Evolutionary conservation across 2,329 filamentous ascomycete species (phyloP).

Genomic region (Alternaria conjuncta): DNA sequence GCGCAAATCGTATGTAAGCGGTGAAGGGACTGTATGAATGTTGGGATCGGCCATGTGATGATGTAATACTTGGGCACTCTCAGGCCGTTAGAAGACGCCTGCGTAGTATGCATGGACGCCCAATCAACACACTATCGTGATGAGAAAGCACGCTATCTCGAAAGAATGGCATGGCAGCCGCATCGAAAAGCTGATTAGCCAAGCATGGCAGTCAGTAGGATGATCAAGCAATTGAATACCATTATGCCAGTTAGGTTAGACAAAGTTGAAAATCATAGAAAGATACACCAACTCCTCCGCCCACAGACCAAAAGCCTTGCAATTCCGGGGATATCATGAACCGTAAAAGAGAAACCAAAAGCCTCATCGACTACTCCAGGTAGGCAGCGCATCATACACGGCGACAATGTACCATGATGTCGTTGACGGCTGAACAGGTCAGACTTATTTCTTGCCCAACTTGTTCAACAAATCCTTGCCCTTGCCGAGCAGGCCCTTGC

Average conservation of each 20-base stretch:
- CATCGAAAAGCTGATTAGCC: background rate
- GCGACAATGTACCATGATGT: background rate
- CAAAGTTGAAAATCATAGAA: background rate
- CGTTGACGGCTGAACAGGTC: background rate
- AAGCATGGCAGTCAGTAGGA: background rate
- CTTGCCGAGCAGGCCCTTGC: constrained; percentile 56
- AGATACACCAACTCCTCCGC: constrained; percentile 11
- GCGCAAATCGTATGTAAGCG: background rate
- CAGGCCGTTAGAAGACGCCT: background rate
- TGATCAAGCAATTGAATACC: background rate
- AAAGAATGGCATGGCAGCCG: background rate
- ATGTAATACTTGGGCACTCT: background rate
- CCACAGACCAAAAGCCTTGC: constrained; percentile 4
- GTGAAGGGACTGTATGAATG: background rate
- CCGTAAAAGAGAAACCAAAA: constrained; percentile 8
- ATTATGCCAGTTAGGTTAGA: background rate
- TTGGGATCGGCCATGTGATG: background rate
- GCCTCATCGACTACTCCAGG: background rate
- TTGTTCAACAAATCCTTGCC: constrained; percentile 60
- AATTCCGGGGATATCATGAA: constrained; percentile 24
- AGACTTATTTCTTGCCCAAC: constrained; percentile 48
- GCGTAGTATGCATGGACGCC: background rate
- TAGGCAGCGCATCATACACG: background rate
- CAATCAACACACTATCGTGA: background rate
- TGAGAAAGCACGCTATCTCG: background rate